A percentile compares a stretch with the other conserved stretches of the same genome.
Conservation (phyloP, 2,329 filamentous ascomycete species). For the Thielaviopsis ethacetica region DNA sequence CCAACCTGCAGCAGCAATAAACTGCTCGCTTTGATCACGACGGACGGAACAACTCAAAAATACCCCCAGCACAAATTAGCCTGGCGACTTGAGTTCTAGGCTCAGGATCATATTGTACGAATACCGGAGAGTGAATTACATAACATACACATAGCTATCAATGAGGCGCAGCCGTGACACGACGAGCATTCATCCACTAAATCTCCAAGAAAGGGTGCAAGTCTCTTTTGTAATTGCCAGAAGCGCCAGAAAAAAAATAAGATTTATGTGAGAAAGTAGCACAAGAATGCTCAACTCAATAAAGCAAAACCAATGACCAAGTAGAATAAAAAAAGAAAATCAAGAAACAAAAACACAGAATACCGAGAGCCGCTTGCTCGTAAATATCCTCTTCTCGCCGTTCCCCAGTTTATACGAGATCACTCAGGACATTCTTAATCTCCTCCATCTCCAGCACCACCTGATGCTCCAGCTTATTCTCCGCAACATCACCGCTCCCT, state of each 20-base stretch:
- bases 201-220: no score
- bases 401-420: conserved; percentile 26
- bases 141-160: background rate
- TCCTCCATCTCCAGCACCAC: conserved; percentile 52
- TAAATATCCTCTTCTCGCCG: background rate
- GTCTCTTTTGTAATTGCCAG: no score
- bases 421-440: conserved; percentile 37
- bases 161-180: background rate
- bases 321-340: background rate
- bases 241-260: background rate
- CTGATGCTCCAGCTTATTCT: conserved; percentile 59
- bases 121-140: background rate
- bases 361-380: background rate
- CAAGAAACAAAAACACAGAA: conserved; percentile 3
- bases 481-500: conserved; percentile 22
- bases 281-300: background rate
- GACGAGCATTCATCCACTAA: background rate
- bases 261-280: background rate
- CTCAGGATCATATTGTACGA: background rate
- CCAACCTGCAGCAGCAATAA: conserved; percentile 23
- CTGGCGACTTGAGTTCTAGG: background rate
- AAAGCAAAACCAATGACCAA: background rate
- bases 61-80: background rate
- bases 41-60: background rate
- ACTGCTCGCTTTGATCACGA: background rate